Conservation (phyloP, 2,329 filamentous ascomycete genomes). For the Alternaria novae-zelandiae region DNA sequence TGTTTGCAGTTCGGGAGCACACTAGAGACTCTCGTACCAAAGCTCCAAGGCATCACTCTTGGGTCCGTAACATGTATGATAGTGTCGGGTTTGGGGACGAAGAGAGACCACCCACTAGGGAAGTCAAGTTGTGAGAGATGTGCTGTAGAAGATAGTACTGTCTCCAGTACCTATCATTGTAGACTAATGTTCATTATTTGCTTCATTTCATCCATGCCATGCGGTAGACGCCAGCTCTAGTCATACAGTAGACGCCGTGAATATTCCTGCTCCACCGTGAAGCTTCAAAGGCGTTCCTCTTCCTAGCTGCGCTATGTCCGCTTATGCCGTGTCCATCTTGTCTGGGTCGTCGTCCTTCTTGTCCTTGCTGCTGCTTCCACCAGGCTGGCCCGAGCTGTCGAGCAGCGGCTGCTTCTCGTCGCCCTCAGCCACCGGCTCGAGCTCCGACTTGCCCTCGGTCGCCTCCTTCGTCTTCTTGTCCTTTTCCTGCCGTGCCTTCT, state of each 20-base stretch:
- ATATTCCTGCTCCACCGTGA: slow-evolving; percentile 34
- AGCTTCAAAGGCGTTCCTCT: slow-evolving; percentile 4
- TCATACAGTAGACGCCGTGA: slow-evolving; percentile 35
- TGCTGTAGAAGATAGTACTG: not conserved
- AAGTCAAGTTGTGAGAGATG: not conserved
- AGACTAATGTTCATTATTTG: slow-evolving; percentile 14
- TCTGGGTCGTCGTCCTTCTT: slow-evolving; percentile 66
- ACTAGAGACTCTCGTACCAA: not conserved
- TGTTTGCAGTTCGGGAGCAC: not conserved
- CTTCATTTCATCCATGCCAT: slow-evolving; percentile 23
- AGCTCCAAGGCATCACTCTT: not conserved
- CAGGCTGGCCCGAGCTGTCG: slow-evolving; percentile 68
- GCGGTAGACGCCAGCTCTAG: slow-evolving; percentile 25
- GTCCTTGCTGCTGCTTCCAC: slow-evolving; percentile 61
- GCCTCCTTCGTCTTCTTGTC: slow-evolving; percentile 77
- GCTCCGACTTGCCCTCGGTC: slow-evolving; percentile 71
- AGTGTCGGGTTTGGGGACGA: not conserved
- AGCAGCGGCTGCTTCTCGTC: slow-evolving; percentile 67
- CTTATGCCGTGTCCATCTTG: slow-evolving; percentile 89
- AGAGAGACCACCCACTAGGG: not conserved
- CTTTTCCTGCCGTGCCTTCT: slow-evolving; percentile 91
- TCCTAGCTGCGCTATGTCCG: not conserved
- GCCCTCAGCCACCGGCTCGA: slow-evolving; percentile 81
- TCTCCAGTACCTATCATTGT: not conserved
- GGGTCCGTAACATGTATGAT: not conserved